A percentile compares a stretch with the other conserved stretches of the same genome.
phyloP scores from a whole-genome alignment of 1,284 basidiomycete species.

The Tetrapyrgos nigripes region DNA sequence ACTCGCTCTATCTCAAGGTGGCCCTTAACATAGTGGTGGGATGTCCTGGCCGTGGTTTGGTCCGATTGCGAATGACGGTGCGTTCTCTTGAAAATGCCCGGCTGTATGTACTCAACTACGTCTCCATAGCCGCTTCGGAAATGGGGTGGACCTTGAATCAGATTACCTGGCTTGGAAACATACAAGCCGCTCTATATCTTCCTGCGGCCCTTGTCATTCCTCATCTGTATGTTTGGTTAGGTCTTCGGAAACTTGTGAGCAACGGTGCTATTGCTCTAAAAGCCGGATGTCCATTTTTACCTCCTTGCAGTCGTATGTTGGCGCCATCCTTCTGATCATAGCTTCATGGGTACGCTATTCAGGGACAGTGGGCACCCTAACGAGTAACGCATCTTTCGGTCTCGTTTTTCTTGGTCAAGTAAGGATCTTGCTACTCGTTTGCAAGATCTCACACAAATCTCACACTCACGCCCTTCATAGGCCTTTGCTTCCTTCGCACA shows the following conservation, averaged over 20 bases:
- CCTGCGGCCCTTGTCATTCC: conserved; percentile 66
- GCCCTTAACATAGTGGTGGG: conserved; percentile 65
- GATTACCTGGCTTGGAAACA: conserved; percentile 81
- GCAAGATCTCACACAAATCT: not conserved
- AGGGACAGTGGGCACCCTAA: conserved; percentile 61
- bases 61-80: conserved; percentile 73
- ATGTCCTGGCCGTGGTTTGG: conserved; percentile 80
- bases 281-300: not conserved
- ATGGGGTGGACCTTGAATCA: conserved; percentile 69
- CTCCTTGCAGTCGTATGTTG: conserved; percentile 55
- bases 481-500: conserved; percentile 61
- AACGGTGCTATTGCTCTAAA: not conserved
- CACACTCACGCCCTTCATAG: conserved; percentile 36
- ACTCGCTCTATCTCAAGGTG: conserved; percentile 45
- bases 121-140: conserved; percentile 54
- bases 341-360: conserved; percentile 80
- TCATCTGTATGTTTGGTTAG: conserved; percentile 58
- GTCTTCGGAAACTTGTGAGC: conserved; percentile 65
- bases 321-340: conserved; percentile 56
- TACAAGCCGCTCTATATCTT: conserved; percentile 65
- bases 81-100: conserved; percentile 11
- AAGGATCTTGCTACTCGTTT: conserved; percentile 15
- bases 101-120: not conserved
- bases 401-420: conserved; percentile 77
- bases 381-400: conserved; percentile 55